phyloP scores from a whole-genome alignment of 768 basidiomycete genomes.

The Lactarius sp. region DNA sequence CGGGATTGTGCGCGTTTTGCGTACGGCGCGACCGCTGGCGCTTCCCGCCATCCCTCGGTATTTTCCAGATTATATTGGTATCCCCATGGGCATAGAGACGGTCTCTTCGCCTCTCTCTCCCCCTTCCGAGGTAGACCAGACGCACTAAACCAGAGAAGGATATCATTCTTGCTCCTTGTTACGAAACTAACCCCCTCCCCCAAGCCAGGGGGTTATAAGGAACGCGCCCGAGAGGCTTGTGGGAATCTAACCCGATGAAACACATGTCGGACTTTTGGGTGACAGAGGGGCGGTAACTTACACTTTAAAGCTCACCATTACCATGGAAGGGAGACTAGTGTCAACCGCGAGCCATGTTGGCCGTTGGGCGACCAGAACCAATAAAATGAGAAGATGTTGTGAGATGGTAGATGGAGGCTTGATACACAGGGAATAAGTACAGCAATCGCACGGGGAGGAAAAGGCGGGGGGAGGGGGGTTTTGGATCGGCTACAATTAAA shows the following conservation, averaged over 20 bases:
- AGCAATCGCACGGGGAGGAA: conserved; percentile 27
- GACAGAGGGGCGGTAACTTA: not conserved
- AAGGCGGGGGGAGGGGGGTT: not conserved
- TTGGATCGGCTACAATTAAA: conserved; percentile 25
- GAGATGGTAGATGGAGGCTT: conserved; percentile 5
- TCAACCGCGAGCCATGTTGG: not conserved
- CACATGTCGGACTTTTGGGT: conserved; percentile 2
- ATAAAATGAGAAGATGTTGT: conserved; percentile 13
- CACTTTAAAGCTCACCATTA: conserved; percentile 8
- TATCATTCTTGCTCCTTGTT: not conserved
- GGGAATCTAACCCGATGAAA: conserved; percentile 1
- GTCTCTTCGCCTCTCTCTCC: not conserved
- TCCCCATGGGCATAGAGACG: conserved; percentile 9
- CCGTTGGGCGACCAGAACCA: not conserved
- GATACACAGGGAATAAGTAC: conserved; percentile 35
- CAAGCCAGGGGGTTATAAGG: not conserved
- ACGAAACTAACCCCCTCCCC: not conserved
- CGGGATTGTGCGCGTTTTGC: not conserved
- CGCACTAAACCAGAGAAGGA: not conserved
- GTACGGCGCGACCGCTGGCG: not conserved
- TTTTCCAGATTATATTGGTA: conserved; percentile 5
- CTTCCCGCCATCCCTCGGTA: not conserved
- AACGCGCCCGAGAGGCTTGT: conserved; percentile 4
- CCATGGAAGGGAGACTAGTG: not conserved
- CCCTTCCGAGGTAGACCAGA: not conserved